Conservation (phyloP, 768 basidiomycete species). For the Neoboletus subvelutipes region DNA sequence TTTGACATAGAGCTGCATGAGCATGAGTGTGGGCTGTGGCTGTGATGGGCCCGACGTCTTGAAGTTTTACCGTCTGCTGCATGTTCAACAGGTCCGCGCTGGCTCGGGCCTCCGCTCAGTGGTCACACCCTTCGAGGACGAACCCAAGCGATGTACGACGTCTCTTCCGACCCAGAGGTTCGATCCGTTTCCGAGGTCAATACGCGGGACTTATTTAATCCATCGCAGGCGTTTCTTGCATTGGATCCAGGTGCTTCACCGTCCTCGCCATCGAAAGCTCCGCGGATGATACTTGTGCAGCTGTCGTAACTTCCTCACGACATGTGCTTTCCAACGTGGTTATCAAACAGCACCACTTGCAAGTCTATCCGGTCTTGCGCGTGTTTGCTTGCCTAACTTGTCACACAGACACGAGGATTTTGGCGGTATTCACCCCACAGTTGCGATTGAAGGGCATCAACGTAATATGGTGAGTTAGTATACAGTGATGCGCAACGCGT, state of each 20-base stretch:
- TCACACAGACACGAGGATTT: constrained; percentile 25
- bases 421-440: constrained; percentile 78
- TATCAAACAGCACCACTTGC: constrained; percentile 74
- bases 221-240: not conserved
- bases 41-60: no score
- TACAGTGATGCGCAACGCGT: not conserved
- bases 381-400: not conserved
- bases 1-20: no score
- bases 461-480: constrained; percentile 67
- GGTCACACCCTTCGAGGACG: not conserved
- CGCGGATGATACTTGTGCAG: constrained; percentile 92
- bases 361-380: constrained; percentile 15
- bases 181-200: not conserved
- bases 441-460: constrained; percentile 77
- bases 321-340: constrained; percentile 83
- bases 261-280: constrained; percentile 80
- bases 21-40: no score
- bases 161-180: not conserved
- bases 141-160: not conserved
- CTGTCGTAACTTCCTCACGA: constrained; percentile 72
- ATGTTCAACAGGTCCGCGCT: constrained; percentile 1
- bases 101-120: not conserved
- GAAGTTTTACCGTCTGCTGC: not conserved
- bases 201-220: not conserved
- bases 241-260: constrained; percentile 44